Base-by-base conservation (phyloP, 148 eudicot species). In the Cornus suecica region DNA sequence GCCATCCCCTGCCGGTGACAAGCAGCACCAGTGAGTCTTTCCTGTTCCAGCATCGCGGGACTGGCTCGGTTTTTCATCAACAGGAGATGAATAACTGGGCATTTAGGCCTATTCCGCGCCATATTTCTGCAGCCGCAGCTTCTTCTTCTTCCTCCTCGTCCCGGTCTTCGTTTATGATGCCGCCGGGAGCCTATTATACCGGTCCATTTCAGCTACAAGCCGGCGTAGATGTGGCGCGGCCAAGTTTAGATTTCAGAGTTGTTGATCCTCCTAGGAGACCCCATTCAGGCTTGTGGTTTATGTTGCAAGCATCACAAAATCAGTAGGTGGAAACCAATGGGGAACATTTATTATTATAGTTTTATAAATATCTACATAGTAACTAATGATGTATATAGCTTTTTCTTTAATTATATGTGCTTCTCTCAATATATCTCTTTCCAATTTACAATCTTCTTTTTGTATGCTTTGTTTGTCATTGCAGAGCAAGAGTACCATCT, bases 281-380 rank as follows among this genome's bases (percentile, higher is more conserved):
- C 71, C 91, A 84, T 73, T 81, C 91, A n/a, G 92, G 93, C 30
- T 58, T 94, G 42, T 94, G 98, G 98, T 94, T 94, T 74, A 58
- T 79, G 84, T 88, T 94, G 25, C 95, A 83, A 77, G 89, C 97
- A 45, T 87, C 88, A 31, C 84, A 56, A 62, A 88, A 82, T 67
- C 95, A 87, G 98, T 94, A 84, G 80, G 93, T 71, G 23, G 25
- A 68, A 68, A 74, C 56, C 2, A 0, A n/a, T 22, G 20, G 23
- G 20, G 37, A 29, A 14, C 25, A n/a, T n/a, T n/a, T n/a, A n/a
- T 8, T 3, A 32, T 32, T 32, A 32, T 32, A 32, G 37, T 32
- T 32, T 32, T 32, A 32, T 32, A 32, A 4, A 3, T 37, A 37
- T 37, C 6, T 37, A 37, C 42, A 37, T 37, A 37, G 0, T 0